A percentile compares a stretch with the other conserved stretches of the same genome.
Evolutionary conservation across 495 filamentous ascomycete genomes (phyloP).

Genomic region (Hypoxylon fuscum): DNA sequence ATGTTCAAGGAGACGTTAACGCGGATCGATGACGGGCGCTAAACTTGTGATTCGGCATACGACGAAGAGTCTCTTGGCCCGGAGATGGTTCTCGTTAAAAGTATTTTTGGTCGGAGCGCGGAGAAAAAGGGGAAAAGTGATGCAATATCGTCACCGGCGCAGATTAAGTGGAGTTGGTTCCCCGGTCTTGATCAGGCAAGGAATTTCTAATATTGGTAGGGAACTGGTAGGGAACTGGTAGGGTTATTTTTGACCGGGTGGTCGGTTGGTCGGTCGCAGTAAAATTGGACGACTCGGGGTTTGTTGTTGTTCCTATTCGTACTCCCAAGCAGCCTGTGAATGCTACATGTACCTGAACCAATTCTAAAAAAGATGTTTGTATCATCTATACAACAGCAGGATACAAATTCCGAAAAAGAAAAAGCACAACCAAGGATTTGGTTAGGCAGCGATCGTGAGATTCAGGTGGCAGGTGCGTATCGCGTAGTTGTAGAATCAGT

Average conservation of each 20-base stretch:
- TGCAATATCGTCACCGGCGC: constrained; percentile 26
- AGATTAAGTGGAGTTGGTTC: constrained; percentile 7
- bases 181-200: constrained; percentile 4
- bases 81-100: no score
- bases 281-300: no score
- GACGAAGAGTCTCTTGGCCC: no score
- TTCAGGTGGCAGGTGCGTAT: constrained; percentile 10
- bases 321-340: no score
- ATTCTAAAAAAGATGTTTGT: constrained; percentile 15
- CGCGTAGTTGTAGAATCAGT: no score
- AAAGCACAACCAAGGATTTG: constrained; percentile 6
- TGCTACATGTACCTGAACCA: constrained; percentile 1
- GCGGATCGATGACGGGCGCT: constrained; percentile 6
- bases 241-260: constrained; percentile 10
- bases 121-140: constrained; percentile 1
- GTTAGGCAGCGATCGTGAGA: constrained; percentile 28
- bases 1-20: constrained; percentile 1
- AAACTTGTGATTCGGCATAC: constrained; percentile 26
- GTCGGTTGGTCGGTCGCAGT: constrained; percentile 15
- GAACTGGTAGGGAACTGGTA: no score
- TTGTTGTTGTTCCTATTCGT: no score
- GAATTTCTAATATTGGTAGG: no score
- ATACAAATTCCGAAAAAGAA: constrained; percentile 5
- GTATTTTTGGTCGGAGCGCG: not conserved
- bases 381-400: constrained; percentile 8